These are phyloP conservation scores for Ophiocordyceps camponoti-rufipedis DNA, from an alignment of 2,329 filamentous ascomycete species.

Conservation along the genomic window DNA sequence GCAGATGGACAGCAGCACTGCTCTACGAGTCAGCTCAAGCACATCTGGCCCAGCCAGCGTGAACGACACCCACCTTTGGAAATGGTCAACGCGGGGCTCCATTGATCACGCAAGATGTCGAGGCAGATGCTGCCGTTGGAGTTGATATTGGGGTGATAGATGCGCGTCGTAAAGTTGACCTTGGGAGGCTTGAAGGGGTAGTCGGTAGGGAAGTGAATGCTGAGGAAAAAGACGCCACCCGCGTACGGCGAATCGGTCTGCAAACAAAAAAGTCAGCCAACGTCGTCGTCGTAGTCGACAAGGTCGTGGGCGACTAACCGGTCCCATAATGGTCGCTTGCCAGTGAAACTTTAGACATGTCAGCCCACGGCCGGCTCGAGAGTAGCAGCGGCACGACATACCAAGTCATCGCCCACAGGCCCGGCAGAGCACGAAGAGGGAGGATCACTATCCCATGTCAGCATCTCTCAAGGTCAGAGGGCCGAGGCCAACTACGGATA, in stretches of 20 bases:
- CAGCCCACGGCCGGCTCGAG: background rate
- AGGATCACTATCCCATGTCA: constrained; percentile 52
- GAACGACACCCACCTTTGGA: constrained; percentile 57
- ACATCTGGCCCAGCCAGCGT: background rate
- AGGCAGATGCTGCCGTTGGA: constrained; percentile 98
- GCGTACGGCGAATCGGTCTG: constrained; percentile 94
- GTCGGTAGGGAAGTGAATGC: constrained; percentile 98
- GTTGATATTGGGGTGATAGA: constrained; percentile 99
- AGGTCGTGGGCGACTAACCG: constrained; percentile 40
- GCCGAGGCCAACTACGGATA: background rate
- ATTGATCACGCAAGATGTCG: constrained; percentile 96
- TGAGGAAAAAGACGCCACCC: constrained; percentile 95
- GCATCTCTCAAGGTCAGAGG: constrained; percentile 1
- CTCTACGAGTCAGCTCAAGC: background rate
- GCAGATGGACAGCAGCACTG: constrained; percentile 95
- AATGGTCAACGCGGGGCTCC: constrained; percentile 95
- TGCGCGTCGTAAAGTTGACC: constrained; percentile 99
- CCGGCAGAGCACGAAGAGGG: constrained; percentile 97
- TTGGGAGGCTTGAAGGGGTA: constrained; percentile 99
- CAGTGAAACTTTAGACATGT: constrained; percentile 67
- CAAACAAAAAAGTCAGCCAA: background rate
- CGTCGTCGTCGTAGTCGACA: background rate
- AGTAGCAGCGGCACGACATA: constrained; percentile 29
- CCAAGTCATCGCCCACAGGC: constrained; percentile 91
- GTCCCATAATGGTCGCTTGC: constrained; percentile 99